Percentiles rank a stretch among this genome's conserved stretches.
Evolutionary conservation across 768 basidiomycete genomes (phyloP).

Genomic region (Kwoniella dejecticola): DNA sequence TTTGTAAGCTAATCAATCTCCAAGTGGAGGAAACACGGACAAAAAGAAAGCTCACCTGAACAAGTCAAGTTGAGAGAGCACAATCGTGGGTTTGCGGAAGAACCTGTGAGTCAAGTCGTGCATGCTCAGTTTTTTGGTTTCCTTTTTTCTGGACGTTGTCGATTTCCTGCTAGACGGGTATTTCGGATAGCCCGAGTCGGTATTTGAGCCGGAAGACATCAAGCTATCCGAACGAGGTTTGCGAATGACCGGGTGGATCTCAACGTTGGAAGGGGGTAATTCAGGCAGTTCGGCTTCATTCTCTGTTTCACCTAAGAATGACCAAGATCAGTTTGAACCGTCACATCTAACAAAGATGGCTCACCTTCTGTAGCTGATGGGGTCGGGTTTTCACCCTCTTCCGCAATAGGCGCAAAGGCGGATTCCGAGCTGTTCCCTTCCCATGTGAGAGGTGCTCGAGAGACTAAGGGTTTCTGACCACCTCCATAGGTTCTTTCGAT

Average conservation of each 20-base stretch:
- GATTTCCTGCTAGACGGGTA: not conserved
- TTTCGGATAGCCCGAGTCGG: slow-evolving; percentile 16
- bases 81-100: slow-evolving; percentile 82
- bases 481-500: slow-evolving; percentile 93
- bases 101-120: slow-evolving; percentile 89
- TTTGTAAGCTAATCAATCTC: not conserved
- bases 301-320: slow-evolving; percentile 47
- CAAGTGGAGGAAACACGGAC: not conserved
- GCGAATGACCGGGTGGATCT: slow-evolving; percentile 11
- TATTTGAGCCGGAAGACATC: slow-evolving; percentile 25
- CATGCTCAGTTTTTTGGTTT: slow-evolving; percentile 62
- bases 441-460: slow-evolving; percentile 65
- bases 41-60: slow-evolving; percentile 70
- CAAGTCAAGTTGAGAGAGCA: slow-evolving; percentile 78
- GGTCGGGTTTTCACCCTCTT: slow-evolving; percentile 29
- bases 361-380: slow-evolving; percentile 54
- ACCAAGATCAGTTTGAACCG: not conserved
- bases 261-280: slow-evolving; percentile 20
- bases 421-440: slow-evolving; percentile 15
- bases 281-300: slow-evolving; percentile 48
- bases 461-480: slow-evolving; percentile 77
- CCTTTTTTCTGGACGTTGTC: slow-evolving; percentile 14
- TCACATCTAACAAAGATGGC: not conserved
- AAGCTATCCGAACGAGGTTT: slow-evolving; percentile 41
- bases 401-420: slow-evolving; percentile 7